Percentiles rank a stretch among this genome's conserved stretches.
These are phyloP conservation scores for Leucosporidium creatinivorum DNA, from an alignment of 768 basidiomycete genomes.

Conservation along the genomic window DNA sequence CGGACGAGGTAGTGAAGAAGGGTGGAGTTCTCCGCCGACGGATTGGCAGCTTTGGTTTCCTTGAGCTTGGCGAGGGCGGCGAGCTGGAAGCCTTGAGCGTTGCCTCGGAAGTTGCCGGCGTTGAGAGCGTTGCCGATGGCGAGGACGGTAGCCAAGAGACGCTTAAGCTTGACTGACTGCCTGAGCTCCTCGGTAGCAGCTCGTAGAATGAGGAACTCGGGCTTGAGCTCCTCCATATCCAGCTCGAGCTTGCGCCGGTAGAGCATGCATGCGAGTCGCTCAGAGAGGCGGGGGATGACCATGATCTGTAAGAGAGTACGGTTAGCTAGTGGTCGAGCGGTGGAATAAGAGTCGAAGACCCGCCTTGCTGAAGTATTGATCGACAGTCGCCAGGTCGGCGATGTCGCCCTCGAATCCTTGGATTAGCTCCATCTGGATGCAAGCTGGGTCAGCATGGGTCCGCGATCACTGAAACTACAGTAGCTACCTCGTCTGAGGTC, in stretches of 20 bases:
- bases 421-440: conserved; percentile 54
- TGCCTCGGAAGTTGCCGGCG: conserved; percentile 70
- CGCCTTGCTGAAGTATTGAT: conserved; percentile 74
- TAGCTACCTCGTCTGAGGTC: conserved; percentile 65
- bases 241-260: conserved; percentile 74
- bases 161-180: conserved; percentile 58
- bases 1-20: conserved; percentile 84
- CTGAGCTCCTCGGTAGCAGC: conserved; percentile 65
- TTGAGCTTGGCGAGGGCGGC: conserved; percentile 75
- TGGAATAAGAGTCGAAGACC: too few relatives aligned
- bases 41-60: conserved; percentile 54
- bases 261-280: conserved; percentile 72
- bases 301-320: conserved; percentile 52
- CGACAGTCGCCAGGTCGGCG: conserved; percentile 67
- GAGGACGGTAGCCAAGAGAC: conserved; percentile 63
- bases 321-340: too few relatives aligned
- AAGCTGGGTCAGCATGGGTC: neutral
- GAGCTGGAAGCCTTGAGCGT: conserved; percentile 75
- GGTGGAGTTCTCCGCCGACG: conserved; percentile 66
- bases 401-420: conserved; percentile 58
- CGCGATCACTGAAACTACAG: neutral
- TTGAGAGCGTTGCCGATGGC: conserved; percentile 76
- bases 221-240: conserved; percentile 73
- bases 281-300: conserved; percentile 63
- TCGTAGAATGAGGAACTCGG: conserved; percentile 66